These are phyloP conservation scores for Lentinula aciculospora DNA, from an alignment of 768 basidiomycete species.

Conservation along the genomic window DNA sequence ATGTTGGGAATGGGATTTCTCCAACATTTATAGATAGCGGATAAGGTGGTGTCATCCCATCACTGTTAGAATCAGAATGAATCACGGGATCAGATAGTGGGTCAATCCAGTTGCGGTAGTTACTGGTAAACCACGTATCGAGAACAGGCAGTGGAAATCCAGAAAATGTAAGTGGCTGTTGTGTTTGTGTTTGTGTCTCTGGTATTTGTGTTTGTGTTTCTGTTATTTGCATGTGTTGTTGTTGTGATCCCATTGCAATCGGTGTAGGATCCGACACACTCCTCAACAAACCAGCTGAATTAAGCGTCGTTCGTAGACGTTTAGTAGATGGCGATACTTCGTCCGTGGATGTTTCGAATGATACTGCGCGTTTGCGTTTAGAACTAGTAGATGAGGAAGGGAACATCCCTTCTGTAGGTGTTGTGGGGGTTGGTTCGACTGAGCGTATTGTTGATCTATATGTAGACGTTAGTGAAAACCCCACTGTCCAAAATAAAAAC, in stretches of 20 bases:
- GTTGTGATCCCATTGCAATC: not conserved
- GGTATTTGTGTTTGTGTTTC: not conserved
- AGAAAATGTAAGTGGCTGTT: not conserved
- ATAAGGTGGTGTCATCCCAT: no score
- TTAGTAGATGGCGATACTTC: not conserved
- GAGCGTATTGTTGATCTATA: no score
- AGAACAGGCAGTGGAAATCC: not conserved
- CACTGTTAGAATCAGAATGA: no score
- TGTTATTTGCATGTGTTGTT: not conserved
- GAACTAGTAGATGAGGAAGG: not conserved
- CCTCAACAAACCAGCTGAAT: not conserved
- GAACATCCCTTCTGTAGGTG: not conserved
- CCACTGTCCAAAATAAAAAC: no score
- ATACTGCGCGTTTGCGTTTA: constrained; percentile 1
- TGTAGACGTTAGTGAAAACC: not conserved
- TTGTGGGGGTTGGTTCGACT: not conserved
- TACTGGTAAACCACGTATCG: not conserved
- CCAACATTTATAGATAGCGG: no score
- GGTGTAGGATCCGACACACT: constrained; percentile 1
- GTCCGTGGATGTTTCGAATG: no score
- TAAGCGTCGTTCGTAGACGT: not conserved
- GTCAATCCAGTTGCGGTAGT: no score
- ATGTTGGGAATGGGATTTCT: no score
- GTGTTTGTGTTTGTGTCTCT: not conserved
- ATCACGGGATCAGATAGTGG: no score